Percentiles rank a stretch among this genome's conserved stretches.
Evolutionary conservation across 2,329 filamentous ascomycete species (phyloP).

Genomic region (Fusarium gaditjirri): DNA sequence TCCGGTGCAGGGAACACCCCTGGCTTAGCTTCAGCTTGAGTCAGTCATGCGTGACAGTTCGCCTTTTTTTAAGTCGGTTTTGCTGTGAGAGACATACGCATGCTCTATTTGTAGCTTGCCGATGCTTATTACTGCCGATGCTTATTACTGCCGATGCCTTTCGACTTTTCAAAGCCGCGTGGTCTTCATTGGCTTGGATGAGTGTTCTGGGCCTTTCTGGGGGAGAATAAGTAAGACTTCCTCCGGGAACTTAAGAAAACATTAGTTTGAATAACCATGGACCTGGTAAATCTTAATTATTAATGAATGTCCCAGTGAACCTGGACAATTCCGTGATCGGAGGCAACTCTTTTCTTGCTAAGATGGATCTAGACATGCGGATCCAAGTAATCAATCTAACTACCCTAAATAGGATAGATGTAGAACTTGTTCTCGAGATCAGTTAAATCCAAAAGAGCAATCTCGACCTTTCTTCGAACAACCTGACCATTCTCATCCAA

Average conservation of each 20-base stretch:
- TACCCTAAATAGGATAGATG: conserved; percentile 45
- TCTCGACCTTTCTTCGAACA: conserved; percentile 47
- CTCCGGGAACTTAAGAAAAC: too few relatives aligned
- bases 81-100: background rate
- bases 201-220: background rate
- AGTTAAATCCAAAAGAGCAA: conserved; percentile 52
- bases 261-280: too few relatives aligned
- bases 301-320: fast-evolving
- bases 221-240: fast-evolving
- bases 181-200: background rate
- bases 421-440: conserved; percentile 54
- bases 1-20: background rate
- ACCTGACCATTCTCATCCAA: conserved; percentile 45
- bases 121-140: background rate
- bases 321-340: too few relatives aligned
- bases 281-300: background rate
- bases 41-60: background rate
- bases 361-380: background rate
- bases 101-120: background rate
- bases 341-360: background rate
- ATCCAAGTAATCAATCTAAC: fast-evolving
- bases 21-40: background rate
- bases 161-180: background rate
- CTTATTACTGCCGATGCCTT: background rate
- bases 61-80: background rate